These are phyloP conservation scores for Pythium monospermum DNA, from an alignment of 352 stramenopile species.

Conservation along the genomic window DNA sequence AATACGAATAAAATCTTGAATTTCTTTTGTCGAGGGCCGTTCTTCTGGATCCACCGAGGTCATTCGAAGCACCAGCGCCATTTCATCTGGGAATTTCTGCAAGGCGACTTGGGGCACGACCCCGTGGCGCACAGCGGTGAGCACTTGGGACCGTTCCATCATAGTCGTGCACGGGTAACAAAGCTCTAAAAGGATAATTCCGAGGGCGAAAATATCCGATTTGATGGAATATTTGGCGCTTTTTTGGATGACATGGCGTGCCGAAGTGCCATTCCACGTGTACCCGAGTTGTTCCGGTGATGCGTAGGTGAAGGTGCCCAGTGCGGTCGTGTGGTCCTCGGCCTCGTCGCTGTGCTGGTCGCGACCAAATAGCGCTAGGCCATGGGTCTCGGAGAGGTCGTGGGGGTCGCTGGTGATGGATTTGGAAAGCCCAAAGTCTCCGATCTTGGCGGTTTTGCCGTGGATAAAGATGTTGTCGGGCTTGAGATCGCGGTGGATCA, in stretches of 20 bases:
- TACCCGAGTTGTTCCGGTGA: constrained; percentile 83
- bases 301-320: constrained; percentile 81
- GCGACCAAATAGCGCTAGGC: background rate
- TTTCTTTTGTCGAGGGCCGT: constrained; percentile 46
- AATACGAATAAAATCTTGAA: constrained; percentile 46
- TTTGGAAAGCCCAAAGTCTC: constrained; percentile 32
- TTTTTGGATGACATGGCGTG: constrained; percentile 37
- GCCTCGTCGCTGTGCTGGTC: background rate
- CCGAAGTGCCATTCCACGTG: constrained; percentile 39
- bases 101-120: constrained; percentile 68
- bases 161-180: constrained; percentile 80
- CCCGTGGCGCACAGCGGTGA: constrained; percentile 70
- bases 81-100: constrained; percentile 59
- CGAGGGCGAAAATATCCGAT: constrained; percentile 82
- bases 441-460: constrained; percentile 25
- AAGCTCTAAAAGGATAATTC: constrained; percentile 79
- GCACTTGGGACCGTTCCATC: constrained; percentile 83
- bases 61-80: constrained; percentile 73
- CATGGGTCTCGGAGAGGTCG: background rate
- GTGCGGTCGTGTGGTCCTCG: constrained; percentile 67
- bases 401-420: constrained; percentile 20
- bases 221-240: constrained; percentile 77
- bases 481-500: constrained; percentile 31
- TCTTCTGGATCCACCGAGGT: constrained; percentile 67
- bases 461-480: constrained; percentile 31